Evolutionary conservation across 2,329 filamentous ascomycete species (phyloP).

Genomic region (Talaromyces piceae): DNA sequence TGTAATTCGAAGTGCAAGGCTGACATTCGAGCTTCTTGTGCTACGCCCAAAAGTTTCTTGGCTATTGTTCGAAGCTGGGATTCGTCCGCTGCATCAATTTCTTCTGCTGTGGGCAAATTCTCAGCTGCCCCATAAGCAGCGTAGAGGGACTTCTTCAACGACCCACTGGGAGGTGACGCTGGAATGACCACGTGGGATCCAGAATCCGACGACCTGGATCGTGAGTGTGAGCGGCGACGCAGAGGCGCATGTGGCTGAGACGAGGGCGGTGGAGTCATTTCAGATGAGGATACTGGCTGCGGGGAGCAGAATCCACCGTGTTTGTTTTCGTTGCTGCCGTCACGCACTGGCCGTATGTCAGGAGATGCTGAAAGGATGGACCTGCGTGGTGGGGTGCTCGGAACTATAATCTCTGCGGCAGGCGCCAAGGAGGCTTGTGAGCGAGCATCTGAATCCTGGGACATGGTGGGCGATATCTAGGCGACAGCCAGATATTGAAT

Average conservation of each 20-base stretch:
- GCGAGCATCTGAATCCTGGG: slow-evolving; percentile 21
- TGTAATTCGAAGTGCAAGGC: slow-evolving; percentile 87
- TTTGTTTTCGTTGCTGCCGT: slow-evolving; percentile 26
- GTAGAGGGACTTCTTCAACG: slow-evolving; percentile 33
- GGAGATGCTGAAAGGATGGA: slow-evolving; percentile 30
- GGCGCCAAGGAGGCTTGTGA: slow-evolving; percentile 31
- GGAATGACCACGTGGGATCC: slow-evolving; percentile 37
- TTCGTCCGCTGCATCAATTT: slow-evolving; percentile 46
- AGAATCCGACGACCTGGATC: slow-evolving; percentile 37
- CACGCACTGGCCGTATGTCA: slow-evolving; percentile 23
- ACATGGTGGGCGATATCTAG: slow-evolving; percentile 19
- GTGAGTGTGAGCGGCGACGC: slow-evolving; percentile 17
- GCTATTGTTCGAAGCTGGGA: slow-evolving; percentile 49
- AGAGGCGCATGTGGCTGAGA: slow-evolving; percentile 46
- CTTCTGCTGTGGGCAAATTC: slow-evolving; percentile 41
- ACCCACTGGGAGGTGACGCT: slow-evolving; percentile 42
- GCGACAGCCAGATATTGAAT: neutral
- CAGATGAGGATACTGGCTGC: slow-evolving; percentile 40
- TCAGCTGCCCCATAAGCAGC: slow-evolving; percentile 36
- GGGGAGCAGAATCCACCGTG: slow-evolving; percentile 31
- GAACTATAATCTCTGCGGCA: slow-evolving; percentile 31
- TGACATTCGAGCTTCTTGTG: slow-evolving; percentile 69
- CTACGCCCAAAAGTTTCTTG: slow-evolving; percentile 44
- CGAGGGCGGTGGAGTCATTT: slow-evolving; percentile 58
- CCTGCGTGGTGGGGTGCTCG: slow-evolving; percentile 27